Evolutionary conservation across 768 basidiomycete genomes (phyloP), one percentile per base, ranked within the genome.

Genomic region (Pulveroboletus sp.): DNA sequence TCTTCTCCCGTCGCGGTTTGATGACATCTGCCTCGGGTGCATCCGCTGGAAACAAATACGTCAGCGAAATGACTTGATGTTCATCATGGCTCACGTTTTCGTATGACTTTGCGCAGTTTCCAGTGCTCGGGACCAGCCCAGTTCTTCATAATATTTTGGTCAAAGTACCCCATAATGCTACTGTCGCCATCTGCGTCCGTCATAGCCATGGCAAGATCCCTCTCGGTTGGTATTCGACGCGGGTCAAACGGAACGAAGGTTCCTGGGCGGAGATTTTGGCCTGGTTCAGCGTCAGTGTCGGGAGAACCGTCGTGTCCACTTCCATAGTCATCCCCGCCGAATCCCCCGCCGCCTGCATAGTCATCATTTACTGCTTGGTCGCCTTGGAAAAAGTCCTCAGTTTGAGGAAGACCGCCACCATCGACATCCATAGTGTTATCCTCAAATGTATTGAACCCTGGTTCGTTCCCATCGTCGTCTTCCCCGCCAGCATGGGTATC

Each of bases 71-170:
- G 19, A 32, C 41, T 43, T 20, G 11, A 40, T 41, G n/a, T 23
- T 23, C 17, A 41, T 13, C 6, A 37, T 47, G 12, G 67, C 82
- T 69, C 55, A 94, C 92, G 78, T 74, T 79, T 81, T 51, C 87
- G 80, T 45, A 92, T 74, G n/a, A 84, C 77, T 63, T 84, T 88
- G 53, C 88, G 75, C 61, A 98, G 68, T 65, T 95, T 98, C 95
- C 96, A 99, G 64, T 99, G 96, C 68, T 98, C 92, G 8, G 94
- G 94, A 0, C 96, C 96, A 4, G 96, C 96, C 96, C 96, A 99
- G 58, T 95, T 95, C 76, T 90, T 95, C 59, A 85, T 74, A 60
- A 89, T 78, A 53, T 75, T 82, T 60, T 84, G 79, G 67, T 98
- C 94, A 63, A 98, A 96, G 67, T 95, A 96, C 60, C 94, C 93